phyloP scores from a whole-genome alignment of 2,329 filamentous ascomycete species.

The Botryotinia convoluta region DNA sequence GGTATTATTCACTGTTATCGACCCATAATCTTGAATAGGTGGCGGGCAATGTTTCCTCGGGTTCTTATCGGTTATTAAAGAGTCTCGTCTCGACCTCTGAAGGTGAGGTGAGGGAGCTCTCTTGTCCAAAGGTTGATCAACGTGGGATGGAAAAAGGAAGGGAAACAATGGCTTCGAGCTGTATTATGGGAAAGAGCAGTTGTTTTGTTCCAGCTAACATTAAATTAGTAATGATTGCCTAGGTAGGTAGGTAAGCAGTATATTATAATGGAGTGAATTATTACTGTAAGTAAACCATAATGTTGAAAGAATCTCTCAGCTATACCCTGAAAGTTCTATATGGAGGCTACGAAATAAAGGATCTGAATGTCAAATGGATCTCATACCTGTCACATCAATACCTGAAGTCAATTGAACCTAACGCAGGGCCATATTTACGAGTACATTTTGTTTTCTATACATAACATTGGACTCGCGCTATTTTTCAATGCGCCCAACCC shows the following conservation, averaged over 20 bases:
- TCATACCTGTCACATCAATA: background rate
- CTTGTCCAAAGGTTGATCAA: background rate
- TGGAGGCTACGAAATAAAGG: background rate
- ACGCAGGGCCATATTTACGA: constrained; percentile 26
- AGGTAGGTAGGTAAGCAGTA: background rate
- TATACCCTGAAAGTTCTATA: background rate
- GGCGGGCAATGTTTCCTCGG: background rate
- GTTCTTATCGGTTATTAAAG: background rate
- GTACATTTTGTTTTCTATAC: constrained; percentile 35
- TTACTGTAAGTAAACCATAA: background rate
- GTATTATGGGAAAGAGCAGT: background rate
- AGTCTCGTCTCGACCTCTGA: background rate
- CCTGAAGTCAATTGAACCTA: background rate
- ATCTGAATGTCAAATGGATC: background rate
- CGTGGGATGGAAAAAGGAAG: background rate
- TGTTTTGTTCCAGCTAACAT: background rate
- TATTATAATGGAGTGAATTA: background rate
- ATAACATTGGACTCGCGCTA: constrained; percentile 24
- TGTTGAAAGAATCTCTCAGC: background rate
- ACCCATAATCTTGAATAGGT: background rate
- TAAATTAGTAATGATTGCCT: background rate
- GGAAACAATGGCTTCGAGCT: background rate
- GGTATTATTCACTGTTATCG: background rate
- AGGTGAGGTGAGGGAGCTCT: background rate
- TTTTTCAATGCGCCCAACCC: constrained; percentile 25